Evolutionary conservation across 495 filamentous ascomycete genomes (phyloP).

Genomic region (Xeromyces bisporus): DNA sequence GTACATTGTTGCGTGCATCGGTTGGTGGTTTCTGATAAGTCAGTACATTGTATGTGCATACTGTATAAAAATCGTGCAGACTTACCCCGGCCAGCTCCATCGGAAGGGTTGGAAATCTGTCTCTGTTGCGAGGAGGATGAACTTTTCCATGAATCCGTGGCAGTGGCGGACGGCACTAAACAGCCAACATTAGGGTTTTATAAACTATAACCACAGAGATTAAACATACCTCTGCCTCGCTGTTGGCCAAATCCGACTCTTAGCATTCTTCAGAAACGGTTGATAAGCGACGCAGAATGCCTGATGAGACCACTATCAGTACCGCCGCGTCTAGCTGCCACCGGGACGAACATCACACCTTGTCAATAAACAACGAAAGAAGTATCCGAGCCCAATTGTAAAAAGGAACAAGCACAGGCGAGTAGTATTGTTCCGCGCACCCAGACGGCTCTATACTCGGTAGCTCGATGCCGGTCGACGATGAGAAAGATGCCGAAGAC

Average conservation of each 20-base stretch:
- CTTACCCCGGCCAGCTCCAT: constrained; percentile 39
- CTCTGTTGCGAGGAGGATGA: constrained; percentile 34
- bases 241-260: constrained; percentile 35
- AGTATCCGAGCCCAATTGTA: constrained; percentile 33
- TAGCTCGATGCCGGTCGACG: constrained; percentile 16
- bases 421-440: constrained; percentile 30
- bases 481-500: constrained; percentile 10
- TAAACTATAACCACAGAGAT: no score
- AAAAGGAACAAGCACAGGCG: constrained; percentile 25
- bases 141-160: constrained; percentile 39
- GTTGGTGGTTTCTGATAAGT: constrained; percentile 30
- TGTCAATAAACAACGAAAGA: constrained; percentile 28
- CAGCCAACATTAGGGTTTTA: no score
- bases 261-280: constrained; percentile 38
- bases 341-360: constrained; percentile 10
- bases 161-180: constrained; percentile 35
- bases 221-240: constrained; percentile 30
- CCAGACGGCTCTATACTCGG: constrained; percentile 21
- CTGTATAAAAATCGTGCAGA: no score
- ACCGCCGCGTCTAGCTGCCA: not conserved
- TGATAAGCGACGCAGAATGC: constrained; percentile 39
- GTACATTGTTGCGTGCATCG: constrained; percentile 38
- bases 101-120: constrained; percentile 38
- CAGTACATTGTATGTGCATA: no score
- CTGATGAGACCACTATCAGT: constrained; percentile 5